Conservation (phyloP, 2,329 filamentous ascomycete species). For the Venturia nashicola region DNA sequence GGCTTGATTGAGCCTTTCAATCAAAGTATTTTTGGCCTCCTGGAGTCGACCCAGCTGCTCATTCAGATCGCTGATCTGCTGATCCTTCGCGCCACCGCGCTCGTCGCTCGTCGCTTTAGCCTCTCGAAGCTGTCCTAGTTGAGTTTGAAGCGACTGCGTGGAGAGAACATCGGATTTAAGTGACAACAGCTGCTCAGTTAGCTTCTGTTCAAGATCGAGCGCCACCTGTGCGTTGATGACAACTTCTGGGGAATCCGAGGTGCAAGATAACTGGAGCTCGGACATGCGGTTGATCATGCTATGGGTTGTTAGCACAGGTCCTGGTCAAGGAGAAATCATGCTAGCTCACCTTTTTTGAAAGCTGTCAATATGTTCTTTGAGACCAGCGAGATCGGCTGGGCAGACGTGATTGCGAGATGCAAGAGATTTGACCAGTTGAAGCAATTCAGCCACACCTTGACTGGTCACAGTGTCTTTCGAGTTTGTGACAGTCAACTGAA, state of each 20-base stretch:
- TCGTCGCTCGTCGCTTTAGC: constrained; percentile 10
- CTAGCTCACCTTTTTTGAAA: neutral
- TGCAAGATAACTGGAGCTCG: neutral
- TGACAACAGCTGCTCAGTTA: neutral
- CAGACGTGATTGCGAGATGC: neutral
- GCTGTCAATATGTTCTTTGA: neutral
- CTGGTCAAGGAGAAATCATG: neutral
- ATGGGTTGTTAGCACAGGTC: neutral
- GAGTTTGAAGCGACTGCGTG: neutral
- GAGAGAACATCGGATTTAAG: constrained; percentile 2
- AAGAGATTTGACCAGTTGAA: neutral
- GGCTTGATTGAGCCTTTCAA: neutral
- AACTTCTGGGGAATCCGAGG: neutral
- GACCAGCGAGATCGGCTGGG: neutral
- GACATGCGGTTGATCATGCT: neutral
- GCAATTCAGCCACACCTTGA: neutral
- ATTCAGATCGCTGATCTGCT: neutral
- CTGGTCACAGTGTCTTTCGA: neutral
- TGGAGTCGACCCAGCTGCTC: constrained; percentile 1
- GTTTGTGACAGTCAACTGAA: neutral
- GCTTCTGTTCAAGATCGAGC: neutral
- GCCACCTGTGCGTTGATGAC: neutral
- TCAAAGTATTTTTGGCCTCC: neutral
- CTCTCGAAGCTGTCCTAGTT: neutral
- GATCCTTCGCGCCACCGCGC: neutral